These are phyloP conservation scores for Dinochytrium kinnereticum DNA, from an alignment of 371 early-diverging fungal species.

Conservation along the genomic window DNA sequence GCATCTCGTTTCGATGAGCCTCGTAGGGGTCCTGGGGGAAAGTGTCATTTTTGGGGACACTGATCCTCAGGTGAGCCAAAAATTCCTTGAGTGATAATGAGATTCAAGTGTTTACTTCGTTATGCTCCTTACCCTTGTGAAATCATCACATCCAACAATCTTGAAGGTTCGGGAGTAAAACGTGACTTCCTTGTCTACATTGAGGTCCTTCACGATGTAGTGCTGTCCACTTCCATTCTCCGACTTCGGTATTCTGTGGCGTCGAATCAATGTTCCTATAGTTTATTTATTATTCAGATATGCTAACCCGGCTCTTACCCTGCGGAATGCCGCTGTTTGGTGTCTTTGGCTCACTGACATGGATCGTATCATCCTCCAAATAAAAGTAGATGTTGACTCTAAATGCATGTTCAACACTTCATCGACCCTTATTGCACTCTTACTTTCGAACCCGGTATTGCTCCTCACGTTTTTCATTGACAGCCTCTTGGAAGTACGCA, in stretches of 20 bases:
- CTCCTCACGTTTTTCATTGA: slow-evolving; percentile 61
- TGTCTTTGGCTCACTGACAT: slow-evolving; percentile 61
- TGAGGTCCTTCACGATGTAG: slow-evolving; percentile 56
- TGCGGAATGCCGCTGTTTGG: slow-evolving; percentile 64
- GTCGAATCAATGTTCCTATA: slow-evolving; percentile 52
- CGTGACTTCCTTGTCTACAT: slow-evolving; percentile 57
- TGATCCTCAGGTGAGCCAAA: slow-evolving; percentile 35
- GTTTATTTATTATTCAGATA: not conserved
- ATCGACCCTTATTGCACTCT: not conserved
- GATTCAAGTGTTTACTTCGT: not conserved
- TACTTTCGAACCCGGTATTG: slow-evolving; percentile 62
- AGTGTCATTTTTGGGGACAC: slow-evolving; percentile 43
- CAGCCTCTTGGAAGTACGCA: slow-evolving; percentile 64
- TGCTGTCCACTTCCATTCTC: slow-evolving; percentile 48
- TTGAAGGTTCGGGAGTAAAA: slow-evolving; percentile 59
- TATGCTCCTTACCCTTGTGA: slow-evolving; percentile 61
- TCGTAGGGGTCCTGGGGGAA: slow-evolving; percentile 59
- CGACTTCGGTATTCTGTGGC: slow-evolving; percentile 57
- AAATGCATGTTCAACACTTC: not conserved
- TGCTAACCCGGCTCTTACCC: slow-evolving; percentile 29
- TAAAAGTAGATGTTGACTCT: slow-evolving; percentile 66
- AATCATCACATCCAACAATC: slow-evolving; percentile 63
- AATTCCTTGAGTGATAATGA: slow-evolving; percentile 45
- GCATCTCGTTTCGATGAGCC: slow-evolving; percentile 47
- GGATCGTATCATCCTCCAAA: slow-evolving; percentile 64